Evolutionary conservation across 2,329 filamentous ascomycete genomes (phyloP), one percentile per base, ranked within the genome.

Genomic region (Colletotrichum tamarilloi): DNA sequence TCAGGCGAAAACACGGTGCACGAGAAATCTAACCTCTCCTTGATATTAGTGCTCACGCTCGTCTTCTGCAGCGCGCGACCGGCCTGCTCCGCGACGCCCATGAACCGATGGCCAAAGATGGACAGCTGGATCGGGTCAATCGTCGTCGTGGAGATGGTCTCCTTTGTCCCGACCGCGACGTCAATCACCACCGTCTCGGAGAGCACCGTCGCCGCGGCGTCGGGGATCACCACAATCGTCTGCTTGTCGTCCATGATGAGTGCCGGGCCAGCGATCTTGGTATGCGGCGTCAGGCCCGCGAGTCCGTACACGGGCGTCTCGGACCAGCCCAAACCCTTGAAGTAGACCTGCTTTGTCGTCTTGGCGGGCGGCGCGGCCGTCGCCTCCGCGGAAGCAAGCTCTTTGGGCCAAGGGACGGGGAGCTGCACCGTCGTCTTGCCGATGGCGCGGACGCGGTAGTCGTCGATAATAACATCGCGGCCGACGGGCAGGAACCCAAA

Each of bases 11-110:
- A 96, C 0, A 96, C 85, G 2, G 94, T 94, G 76, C 94, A 96
- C 1, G 92, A 94, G 78, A 95, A 96, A 78, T 96, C 94, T 1
- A 96, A 86, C 3, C 93, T 89, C 79, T 96, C 94, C 77, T 96
- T 93, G 80, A 95, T 93, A 76, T 95, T 95, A 0, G 92, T 94
- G 68, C 90, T 92, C 16, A 95, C 92, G 76, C 91, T 92, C 0
- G 93, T 95, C 83, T 95, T 95, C 78, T 95, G 92, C n/a, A 96
- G 82, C 4, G 92, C 92, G 64, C 92, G 87, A 0, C 94, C 93
- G 93, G 95, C 95, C 78, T 95, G 93, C 81, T 95, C 94, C 0
- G 94, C 94, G 74, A 95, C 94, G 3, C 92, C 91, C 93, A 95
- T 95, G 83, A 96, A 96, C 3, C 93, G 87, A 80, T 95, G 93